phyloP scores from a whole-genome alignment of 441 rosid species.

The Melastoma candidum region DNA sequence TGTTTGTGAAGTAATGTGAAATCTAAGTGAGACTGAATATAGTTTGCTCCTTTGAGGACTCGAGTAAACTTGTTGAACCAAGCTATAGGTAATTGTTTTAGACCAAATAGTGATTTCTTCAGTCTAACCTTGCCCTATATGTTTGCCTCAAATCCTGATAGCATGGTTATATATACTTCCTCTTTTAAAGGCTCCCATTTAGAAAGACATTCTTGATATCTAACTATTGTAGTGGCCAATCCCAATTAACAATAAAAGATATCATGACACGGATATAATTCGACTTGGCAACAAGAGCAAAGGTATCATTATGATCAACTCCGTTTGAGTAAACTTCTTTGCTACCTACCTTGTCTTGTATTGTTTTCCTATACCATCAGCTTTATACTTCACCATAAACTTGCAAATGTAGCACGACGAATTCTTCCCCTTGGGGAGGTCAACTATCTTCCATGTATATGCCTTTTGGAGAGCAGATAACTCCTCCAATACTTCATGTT shows the following conservation, averaged over 20 bases:
- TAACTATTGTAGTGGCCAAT: conserved; percentile 5
- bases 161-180: too few species aligned
- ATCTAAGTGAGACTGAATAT: too few species aligned
- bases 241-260: background rate
- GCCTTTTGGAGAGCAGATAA: background rate
- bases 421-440: conserved; percentile 1
- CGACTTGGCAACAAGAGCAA: conserved; percentile 1
- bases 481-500: background rate
- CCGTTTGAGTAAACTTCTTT: background rate
- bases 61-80: too few species aligned
- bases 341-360: background rate
- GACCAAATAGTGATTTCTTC: too few species aligned
- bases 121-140: too few species aligned
- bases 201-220: background rate
- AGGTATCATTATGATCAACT: background rate
- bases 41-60: too few species aligned
- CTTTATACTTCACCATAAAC: background rate
- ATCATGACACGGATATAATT: background rate
- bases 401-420: background rate
- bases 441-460: background rate
- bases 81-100: too few species aligned
- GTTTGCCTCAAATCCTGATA: too few species aligned
- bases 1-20: too few species aligned
- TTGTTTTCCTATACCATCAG: background rate
- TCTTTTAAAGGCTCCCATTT: background rate